Evolutionary conservation across 2,329 filamentous ascomycete species (phyloP).

Genomic region (Alternaria rosae): DNA sequence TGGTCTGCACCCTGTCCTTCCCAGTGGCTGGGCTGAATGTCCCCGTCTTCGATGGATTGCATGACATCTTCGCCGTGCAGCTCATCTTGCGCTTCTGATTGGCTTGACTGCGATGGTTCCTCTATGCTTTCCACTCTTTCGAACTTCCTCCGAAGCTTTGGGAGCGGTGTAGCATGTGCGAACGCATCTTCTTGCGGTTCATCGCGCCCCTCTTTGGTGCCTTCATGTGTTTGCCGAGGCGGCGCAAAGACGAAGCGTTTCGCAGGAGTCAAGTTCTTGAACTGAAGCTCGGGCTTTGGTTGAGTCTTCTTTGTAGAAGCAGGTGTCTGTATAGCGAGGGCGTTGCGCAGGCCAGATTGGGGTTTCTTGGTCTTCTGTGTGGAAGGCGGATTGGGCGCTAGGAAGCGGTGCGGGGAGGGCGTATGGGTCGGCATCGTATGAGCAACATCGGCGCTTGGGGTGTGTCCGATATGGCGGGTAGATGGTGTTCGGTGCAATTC

Average conservation of each 20-base stretch:
- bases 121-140: constrained; percentile 47
- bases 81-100: constrained; percentile 11
- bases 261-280: constrained; percentile 35
- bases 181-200: background rate
- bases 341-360: constrained; percentile 34
- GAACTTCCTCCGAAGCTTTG: constrained; percentile 27
- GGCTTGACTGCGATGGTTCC: constrained; percentile 35
- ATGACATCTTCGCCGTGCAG: constrained; percentile 8
- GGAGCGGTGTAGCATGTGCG: constrained; percentile 19
- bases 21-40: constrained; percentile 6
- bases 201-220: constrained; percentile 7
- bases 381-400: constrained; percentile 27
- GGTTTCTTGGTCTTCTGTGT: constrained; percentile 32
- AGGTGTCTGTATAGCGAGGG: constrained; percentile 21
- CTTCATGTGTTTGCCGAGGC: constrained; percentile 13
- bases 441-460: constrained; percentile 1
- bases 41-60: constrained; percentile 23
- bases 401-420: constrained; percentile 47
- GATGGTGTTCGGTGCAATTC: background rate
- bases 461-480: background rate
- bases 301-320: background rate
- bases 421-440: constrained; percentile 35
- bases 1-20: constrained; percentile 12
- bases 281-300: constrained; percentile 4
- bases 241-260: constrained; percentile 43